These are phyloP conservation scores for Penicillium desertorum DNA, from an alignment of 495 filamentous ascomycete species.

Conservation along the genomic window DNA sequence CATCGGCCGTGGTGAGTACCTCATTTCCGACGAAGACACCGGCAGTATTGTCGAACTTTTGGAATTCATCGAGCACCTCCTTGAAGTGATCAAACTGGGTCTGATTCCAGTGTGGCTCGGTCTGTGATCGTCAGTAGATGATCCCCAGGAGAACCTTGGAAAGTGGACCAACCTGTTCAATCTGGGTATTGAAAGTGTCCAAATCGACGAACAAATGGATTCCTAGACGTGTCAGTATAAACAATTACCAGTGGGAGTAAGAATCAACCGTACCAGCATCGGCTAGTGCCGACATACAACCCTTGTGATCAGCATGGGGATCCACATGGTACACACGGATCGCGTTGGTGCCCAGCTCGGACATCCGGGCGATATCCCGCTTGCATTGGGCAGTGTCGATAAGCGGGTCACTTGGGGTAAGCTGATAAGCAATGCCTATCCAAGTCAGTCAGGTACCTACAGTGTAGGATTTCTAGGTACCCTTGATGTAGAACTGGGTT, in stretches of 20 bases:
- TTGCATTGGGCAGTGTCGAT: slow-evolving; percentile 72
- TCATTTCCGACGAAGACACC: slow-evolving; percentile 89
- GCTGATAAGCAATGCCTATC: slow-evolving; percentile 70
- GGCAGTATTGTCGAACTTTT: slow-evolving; percentile 72
- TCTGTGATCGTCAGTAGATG: slow-evolving; percentile 21
- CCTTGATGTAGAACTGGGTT: slow-evolving; percentile 79
- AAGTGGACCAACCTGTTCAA: slow-evolving; percentile 57
- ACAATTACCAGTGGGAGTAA: not conserved
- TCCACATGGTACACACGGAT: slow-evolving; percentile 92
- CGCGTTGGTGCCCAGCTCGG: slow-evolving; percentile 74
- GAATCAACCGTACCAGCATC: slow-evolving; percentile 54
- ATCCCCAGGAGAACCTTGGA: not conserved
- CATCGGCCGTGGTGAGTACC: slow-evolving; percentile 58
- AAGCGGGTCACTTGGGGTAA: slow-evolving; percentile 70
- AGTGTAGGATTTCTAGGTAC: slow-evolving; percentile 37
- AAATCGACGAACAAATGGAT: slow-evolving; percentile 80
- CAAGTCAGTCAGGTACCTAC: slow-evolving; percentile 12
- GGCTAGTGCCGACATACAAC: slow-evolving; percentile 67
- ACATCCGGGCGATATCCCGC: slow-evolving; percentile 75
- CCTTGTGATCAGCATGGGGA: slow-evolving; percentile 64
- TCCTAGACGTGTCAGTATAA: not conserved
- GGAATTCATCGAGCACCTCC: slow-evolving; percentile 75
- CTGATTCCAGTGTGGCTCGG: slow-evolving; percentile 62
- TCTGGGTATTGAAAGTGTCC: slow-evolving; percentile 78
- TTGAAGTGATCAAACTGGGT: slow-evolving; percentile 64